Percentiles rank a stretch among this genome's conserved stretches.
These are phyloP conservation scores for Cochlearia excelsa DNA, from an alignment of 345 rosid genomes.

Conservation along the genomic window DNA sequence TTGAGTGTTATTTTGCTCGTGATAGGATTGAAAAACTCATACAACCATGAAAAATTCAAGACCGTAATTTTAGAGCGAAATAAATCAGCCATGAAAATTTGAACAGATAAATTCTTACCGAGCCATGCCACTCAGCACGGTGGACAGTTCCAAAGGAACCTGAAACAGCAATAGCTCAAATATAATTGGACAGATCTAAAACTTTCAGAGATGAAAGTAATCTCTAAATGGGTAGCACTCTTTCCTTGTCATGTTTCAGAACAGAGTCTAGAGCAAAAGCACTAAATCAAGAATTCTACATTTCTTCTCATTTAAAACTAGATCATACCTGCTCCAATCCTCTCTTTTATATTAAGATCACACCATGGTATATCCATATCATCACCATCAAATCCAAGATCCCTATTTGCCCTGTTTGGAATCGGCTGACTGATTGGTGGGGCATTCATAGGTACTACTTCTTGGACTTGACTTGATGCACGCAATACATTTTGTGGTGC, in stretches of 20 bases:
- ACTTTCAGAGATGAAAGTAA: conserved; percentile 11
- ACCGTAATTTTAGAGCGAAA: not conserved
- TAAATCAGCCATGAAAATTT: not conserved
- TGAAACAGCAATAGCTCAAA: conserved; percentile 44
- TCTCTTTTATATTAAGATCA: conserved; percentile 86
- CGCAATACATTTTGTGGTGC: conserved; percentile 47
- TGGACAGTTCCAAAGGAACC: conserved; percentile 99
- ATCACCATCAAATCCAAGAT: conserved; percentile 67
- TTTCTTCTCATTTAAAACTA: conserved; percentile 10
- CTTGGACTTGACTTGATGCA: conserved; percentile 43
- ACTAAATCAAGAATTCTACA: conserved; percentile 4
- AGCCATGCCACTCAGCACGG: conserved; percentile 99
- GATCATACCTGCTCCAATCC: conserved; percentile 94
- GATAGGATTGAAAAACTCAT: not conserved
- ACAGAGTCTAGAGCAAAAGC: conserved; percentile 18
- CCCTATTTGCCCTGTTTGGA: conserved; percentile 47
- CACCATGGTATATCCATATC: conserved; percentile 89
- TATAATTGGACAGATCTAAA: conserved; percentile 23
- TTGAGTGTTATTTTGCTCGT: not conserved
- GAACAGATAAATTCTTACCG: conserved; percentile 54
- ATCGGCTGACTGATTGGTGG: conserved; percentile 44
- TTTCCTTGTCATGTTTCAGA: not conserved
- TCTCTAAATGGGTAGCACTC: not conserved
- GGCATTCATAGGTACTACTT: conserved; percentile 38
- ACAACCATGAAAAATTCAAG: conserved; percentile 1